Evolutionary conservation across 2,329 filamentous ascomycete genomes (phyloP), one percentile per base, ranked within the genome.

Genomic region (Aaosphaeria arxii): DNA sequence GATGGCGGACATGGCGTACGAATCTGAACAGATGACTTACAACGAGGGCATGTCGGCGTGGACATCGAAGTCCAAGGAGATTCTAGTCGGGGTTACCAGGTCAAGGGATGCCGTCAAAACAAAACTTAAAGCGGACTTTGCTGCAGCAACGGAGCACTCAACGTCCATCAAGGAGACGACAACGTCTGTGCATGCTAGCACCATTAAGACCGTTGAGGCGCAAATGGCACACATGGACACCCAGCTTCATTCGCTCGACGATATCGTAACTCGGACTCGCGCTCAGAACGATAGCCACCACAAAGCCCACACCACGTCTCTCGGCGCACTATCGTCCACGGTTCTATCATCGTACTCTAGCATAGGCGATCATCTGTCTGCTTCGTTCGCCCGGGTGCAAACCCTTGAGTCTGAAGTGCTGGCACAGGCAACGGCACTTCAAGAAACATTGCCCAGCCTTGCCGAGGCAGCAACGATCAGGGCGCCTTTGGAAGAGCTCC

Each of bases 231-330:
- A 95, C 57, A 87, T 99, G 64, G 86, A 88, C 51, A 81, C 79
- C n/a, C 90, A 97, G 70, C 91, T 99, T 82, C 83, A 85, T 48
- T 88, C 89, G 1, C 80, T 99, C 6, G 92, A 97, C 61, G 89
- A 92, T 56, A 96, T 96, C 59, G 90, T 97, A 36, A 81, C 86
- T 31, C 85, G 88, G 31, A 91, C 95, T 43, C 84, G 86, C 51
- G 82, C 82, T 1, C 87, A 95, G 61, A 97, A 96, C 66, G 83
- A 86, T 30, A 77, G 78, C 13, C 90, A 95, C 63, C 86, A 94
- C 66, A 78, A 84, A 29, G 79, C 81, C 29, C 88, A 95, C 54
- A 71, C 78, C 1, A 68, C 77, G n/a, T 87, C 85, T 1, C 74
- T 96, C n/a, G 72, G 80, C 32, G 72, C 72, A 7, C 77, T 96